Percentiles rank a stretch among this genome's conserved stretches.
Evolutionary conservation across 1,284 basidiomycete species (phyloP).

Genomic region (Sporisorium reilianum): DNA sequence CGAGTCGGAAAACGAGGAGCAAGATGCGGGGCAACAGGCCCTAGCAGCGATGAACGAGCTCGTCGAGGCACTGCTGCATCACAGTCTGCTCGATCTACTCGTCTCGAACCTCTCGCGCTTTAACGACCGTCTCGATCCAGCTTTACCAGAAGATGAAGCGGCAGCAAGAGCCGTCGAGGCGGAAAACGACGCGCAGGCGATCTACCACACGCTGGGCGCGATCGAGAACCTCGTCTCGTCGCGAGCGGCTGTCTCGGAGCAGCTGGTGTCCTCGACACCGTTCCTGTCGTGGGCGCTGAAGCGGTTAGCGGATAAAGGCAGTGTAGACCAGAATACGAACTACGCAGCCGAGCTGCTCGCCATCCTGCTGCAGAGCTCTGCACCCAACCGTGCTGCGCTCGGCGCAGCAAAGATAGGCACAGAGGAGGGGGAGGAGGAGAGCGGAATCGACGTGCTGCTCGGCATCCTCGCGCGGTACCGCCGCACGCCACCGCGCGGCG

Average conservation of each 20-base stretch:
- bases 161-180: constrained; percentile 27
- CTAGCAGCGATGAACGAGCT: constrained; percentile 30
- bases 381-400: constrained; percentile 19
- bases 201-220: constrained; percentile 74
- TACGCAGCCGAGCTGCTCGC: constrained; percentile 77
- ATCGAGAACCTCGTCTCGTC: constrained; percentile 93
- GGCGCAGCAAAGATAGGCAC: constrained; percentile 12
- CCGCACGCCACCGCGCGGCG: constrained; percentile 81
- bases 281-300: constrained; percentile 84
- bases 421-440: constrained; percentile 71
- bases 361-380: constrained; percentile 79
- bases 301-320: constrained; percentile 71
- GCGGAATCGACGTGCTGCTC: constrained; percentile 84
- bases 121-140: constrained; percentile 36
- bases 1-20: constrained; percentile 65
- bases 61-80: constrained; percentile 73
- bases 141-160: constrained; percentile 14
- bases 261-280: constrained; percentile 79
- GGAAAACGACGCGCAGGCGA: constrained; percentile 56
- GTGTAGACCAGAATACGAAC: constrained; percentile 67
- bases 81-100: constrained; percentile 86
- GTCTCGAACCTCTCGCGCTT: constrained; percentile 81
- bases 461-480: constrained; percentile 81
- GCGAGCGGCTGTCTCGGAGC: constrained; percentile 77
- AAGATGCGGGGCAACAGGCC: constrained; percentile 27